These are phyloP conservation scores for Xerocomellus amylosporus DNA, from an alignment of 768 basidiomycete species.

Conservation along the genomic window DNA sequence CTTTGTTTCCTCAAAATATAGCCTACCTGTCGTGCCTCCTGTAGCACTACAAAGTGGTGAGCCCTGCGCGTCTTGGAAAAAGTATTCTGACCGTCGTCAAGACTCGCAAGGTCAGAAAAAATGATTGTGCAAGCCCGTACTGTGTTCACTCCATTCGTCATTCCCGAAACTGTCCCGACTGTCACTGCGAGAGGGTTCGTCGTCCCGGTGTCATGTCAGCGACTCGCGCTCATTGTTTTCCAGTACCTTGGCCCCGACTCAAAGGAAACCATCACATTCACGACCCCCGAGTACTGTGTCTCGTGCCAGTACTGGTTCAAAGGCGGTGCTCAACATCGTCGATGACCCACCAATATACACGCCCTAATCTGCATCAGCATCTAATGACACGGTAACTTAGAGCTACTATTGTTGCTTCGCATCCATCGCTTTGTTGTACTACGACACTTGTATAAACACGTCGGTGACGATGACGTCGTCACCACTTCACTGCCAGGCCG, in stretches of 20 bases:
- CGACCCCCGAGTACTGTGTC: conserved; percentile 52
- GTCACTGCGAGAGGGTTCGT: conserved; percentile 45
- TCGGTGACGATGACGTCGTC: conserved; percentile 16
- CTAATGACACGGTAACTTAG: conserved; percentile 30
- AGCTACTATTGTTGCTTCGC: conserved; percentile 25
- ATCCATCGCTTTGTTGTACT: conserved; percentile 23
- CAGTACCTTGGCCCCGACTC: conserved; percentile 69
- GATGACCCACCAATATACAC: conserved; percentile 20
- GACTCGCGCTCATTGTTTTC: conserved; percentile 1
- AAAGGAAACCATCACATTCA: conserved; percentile 54
- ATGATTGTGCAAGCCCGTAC: conserved; percentile 34
- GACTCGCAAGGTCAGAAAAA: conserved; percentile 35
- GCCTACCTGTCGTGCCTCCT: conserved; percentile 12
- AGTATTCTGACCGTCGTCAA: conserved; percentile 15
- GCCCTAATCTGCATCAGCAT: conserved; percentile 11
- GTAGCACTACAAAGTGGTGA: conserved; percentile 68
- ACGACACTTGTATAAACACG: conserved; percentile 11
- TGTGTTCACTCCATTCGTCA: conserved; percentile 43
- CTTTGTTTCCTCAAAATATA: neutral
- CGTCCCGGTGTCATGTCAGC: neutral
- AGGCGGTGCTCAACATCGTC: conserved; percentile 40
- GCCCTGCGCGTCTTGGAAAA: conserved; percentile 35
- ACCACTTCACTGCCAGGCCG: conserved; percentile 77
- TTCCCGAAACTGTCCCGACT: conserved; percentile 40
- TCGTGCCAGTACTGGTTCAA: conserved; percentile 60